These are phyloP conservation scores for Dothideomycetes sp. DNA, from an alignment of 2,329 filamentous ascomycete species.

Conservation along the genomic window DNA sequence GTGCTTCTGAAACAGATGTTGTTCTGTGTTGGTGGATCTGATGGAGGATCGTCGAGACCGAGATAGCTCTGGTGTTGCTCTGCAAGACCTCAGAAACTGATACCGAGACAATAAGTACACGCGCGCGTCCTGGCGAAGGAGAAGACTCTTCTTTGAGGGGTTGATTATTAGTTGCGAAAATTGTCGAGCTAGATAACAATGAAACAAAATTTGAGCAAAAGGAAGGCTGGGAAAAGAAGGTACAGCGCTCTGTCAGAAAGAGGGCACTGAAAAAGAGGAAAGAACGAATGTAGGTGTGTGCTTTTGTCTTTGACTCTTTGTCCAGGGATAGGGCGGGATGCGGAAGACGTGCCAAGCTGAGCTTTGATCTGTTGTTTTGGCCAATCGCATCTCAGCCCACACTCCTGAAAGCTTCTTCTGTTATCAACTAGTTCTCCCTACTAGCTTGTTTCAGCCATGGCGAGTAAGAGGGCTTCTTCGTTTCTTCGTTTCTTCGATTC, in stretches of 20 bases:
- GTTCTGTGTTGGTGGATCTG: neutral
- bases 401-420: neutral
- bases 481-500: no score
- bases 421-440: neutral
- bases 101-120: slow-evolving; percentile 1
- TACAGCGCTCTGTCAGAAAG: slow-evolving; percentile 7
- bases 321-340: neutral
- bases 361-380: no score
- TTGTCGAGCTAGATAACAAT: slow-evolving; percentile 4
- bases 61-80: slow-evolving; percentile 10
- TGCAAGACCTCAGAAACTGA: slow-evolving; percentile 8
- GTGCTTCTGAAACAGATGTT: slow-evolving; percentile 4
- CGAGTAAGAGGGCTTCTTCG: slow-evolving; percentile 1
- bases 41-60: slow-evolving; percentile 2
- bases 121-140: neutral
- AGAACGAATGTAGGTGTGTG: neutral
- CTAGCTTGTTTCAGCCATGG: neutral
- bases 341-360: neutral
- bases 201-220: slow-evolving; percentile 12
- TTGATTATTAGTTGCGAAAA: slow-evolving; percentile 10
- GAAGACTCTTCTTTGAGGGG: slow-evolving; percentile 4
- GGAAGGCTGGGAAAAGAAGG: slow-evolving; percentile 10
- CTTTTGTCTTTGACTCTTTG: neutral
- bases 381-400: neutral
- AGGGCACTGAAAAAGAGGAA: slow-evolving; percentile 9